Evolutionary conservation across 2,329 filamentous ascomycete species (phyloP), one percentile per base, ranked within the genome.

Genomic region (Penicillium janthinellum): DNA sequence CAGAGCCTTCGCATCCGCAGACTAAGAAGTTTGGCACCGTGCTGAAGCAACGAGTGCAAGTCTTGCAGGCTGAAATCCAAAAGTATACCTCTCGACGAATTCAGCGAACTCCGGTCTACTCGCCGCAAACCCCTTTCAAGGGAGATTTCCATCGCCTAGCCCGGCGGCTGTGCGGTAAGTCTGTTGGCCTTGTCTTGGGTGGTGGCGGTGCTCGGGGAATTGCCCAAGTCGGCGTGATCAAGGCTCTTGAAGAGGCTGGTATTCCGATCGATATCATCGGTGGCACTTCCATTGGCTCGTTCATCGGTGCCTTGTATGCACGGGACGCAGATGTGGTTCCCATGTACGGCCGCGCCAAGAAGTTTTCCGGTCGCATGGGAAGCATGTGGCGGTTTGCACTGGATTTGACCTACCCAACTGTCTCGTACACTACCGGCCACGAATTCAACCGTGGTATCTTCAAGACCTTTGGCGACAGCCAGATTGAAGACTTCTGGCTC

Each of bases 381-480:
- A 98, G 94, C 76, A 91, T 98, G 79, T 99, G 95, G 95, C 88
- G 95, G n/a, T 97, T 99, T 74, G 93, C 93, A 0, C 82, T 99
- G 2, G 95, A 99, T 72, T 78, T 99, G 68, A 99, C 95, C 0
- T 99, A 99, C 74, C 95, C 95, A 0, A 95, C 94, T 5, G 92
- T 91, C 7, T 96, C 94, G 1, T 99, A 99, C 78, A 99, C 96
- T 0, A 99, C 95, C 0, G 95, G 95, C 0, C 95, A 99, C 73
- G 95, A 99, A 71, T 99, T 99, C 84, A 99, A 99, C 70, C 90
- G 95, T 6, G 95, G 95, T 42, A 97, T 99, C 65, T 99, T 97
- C 86, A 99, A 99, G 77, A 92, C 94, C 0, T 97, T 99, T 74
- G 95, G 93, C 14, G 92, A 97, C 70, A 91, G 91, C 10, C 95